Base-by-base conservation (phyloP, 1,284 basidiomycete genomes). In the Trichosporon asahii region DNA sequence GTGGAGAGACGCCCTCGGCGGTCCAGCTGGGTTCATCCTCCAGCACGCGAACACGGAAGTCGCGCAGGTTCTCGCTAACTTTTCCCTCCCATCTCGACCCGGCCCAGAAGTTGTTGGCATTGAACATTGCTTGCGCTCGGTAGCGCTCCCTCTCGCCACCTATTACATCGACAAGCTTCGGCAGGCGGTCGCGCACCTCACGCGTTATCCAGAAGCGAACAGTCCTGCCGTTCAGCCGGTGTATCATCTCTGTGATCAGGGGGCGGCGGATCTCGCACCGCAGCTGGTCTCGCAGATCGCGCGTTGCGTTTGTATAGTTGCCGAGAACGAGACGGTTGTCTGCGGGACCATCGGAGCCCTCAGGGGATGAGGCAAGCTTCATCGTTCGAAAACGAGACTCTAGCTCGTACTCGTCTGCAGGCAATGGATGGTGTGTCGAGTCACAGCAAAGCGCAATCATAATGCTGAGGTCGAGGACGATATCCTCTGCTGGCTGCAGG, bases 381-480 rank as follows among this genome's bases (percentile, higher is more conserved):
- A 74, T 27, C 0, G 74, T 49, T 11, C 80, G 85, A 76, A 92
- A 94, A 1, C 91, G 87, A 15, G 80, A 76, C 40, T 88, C 85
- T 0, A 91, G 89, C 63, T 78, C 79, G 0, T 88, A 86, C 0
- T 85, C 75, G 0, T 86, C 85, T 0, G 67, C 49, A 0, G 92
- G 92, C 0, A 93, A 84, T 0, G 87, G 85, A 0, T 89, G 85
- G 79, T 94, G 93, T 0, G 91, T 90, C 65, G 92, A 88, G 75
- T 94, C 92, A 27, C 91, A 93, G 46, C 92, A 88, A 31, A 95
- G 86, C 0, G 93, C 93, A 66, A 94, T 90, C 66, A 95, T 86
- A 0, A 91, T 86, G 0, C 91, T 93, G 8, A 94, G 85, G 79
- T 94, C 93, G 40, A 94, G 86, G 73, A 93, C 90, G 79, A 94